Evolutionary conservation across 2,329 filamentous ascomycete species (phyloP).

Genomic region (Intubia oerlemansii): DNA sequence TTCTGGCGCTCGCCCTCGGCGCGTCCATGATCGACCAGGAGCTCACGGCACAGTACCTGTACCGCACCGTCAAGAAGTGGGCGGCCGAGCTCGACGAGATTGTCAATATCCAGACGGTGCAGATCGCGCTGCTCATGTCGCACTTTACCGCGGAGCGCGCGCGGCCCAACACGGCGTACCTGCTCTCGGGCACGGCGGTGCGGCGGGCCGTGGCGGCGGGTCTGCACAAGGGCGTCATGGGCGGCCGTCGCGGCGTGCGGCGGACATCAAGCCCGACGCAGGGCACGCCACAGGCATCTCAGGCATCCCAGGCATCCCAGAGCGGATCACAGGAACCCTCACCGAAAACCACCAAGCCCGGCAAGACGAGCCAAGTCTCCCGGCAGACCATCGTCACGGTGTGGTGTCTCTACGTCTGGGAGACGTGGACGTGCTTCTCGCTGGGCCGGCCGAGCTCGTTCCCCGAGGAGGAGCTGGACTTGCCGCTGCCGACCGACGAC

Average conservation of each 20-base stretch:
- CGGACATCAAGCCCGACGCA: no score
- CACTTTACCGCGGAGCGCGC: constrained; percentile 6
- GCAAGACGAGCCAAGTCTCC: not conserved
- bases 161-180: constrained; percentile 6
- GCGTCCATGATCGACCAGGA: constrained; percentile 6
- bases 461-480: constrained; percentile 6
- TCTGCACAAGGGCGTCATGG: constrained; percentile 6
- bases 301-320: no score
- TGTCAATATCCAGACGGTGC: constrained; percentile 7
- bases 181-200: constrained; percentile 5
- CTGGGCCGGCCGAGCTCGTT: constrained; percentile 7
- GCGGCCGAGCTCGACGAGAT: constrained; percentile 6
- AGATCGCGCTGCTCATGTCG: constrained; percentile 8
- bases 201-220: constrained; percentile 7
- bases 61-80: constrained; percentile 5
- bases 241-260: not conserved
- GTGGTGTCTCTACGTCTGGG: constrained; percentile 8
- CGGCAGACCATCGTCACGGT: constrained; percentile 6
- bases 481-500: constrained; percentile 7
- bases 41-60: constrained; percentile 5
- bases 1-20: constrained; percentile 6
- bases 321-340: no score
- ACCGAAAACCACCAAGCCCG: not conserved
- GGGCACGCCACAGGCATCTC: no score
- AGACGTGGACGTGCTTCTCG: constrained; percentile 7